These are phyloP conservation scores for Epichloe scottii DNA, from an alignment of 2,329 filamentous ascomycete genomes.

Conservation along the genomic window DNA sequence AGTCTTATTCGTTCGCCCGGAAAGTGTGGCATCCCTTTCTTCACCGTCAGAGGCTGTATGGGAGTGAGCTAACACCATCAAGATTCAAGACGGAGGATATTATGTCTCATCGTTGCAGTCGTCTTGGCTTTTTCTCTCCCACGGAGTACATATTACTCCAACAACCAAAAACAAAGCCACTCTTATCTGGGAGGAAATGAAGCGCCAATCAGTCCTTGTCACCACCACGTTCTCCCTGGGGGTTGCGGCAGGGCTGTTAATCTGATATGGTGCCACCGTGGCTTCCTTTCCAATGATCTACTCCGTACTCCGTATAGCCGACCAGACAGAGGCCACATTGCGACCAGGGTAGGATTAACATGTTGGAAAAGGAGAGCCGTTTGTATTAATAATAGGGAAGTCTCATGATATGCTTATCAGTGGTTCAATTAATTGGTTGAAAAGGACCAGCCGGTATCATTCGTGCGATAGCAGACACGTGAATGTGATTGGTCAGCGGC, in stretches of 20 bases:
- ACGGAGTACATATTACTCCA: no score
- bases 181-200: not conserved
- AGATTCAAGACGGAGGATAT: not conserved
- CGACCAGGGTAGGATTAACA: not conserved
- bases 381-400: not conserved
- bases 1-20: not conserved
- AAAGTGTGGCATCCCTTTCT: not conserved
- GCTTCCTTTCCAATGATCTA: no score
- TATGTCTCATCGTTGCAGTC: not conserved
- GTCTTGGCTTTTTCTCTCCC: not conserved
- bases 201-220: not conserved
- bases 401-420: not conserved
- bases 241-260: not conserved
- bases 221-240: not conserved
- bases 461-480: constrained; percentile 1
- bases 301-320: not conserved
- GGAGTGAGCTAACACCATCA: not conserved
- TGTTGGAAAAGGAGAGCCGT: not conserved
- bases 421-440: not conserved
- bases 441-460: not conserved
- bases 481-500: constrained; percentile 13
- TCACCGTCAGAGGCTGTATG: not conserved
- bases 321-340: not conserved
- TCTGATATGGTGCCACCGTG: not conserved
- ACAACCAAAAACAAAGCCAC: not conserved